Base-by-base conservation (phyloP, 352 stramenopile species). In the Phytophthora colocasiae region DNA sequence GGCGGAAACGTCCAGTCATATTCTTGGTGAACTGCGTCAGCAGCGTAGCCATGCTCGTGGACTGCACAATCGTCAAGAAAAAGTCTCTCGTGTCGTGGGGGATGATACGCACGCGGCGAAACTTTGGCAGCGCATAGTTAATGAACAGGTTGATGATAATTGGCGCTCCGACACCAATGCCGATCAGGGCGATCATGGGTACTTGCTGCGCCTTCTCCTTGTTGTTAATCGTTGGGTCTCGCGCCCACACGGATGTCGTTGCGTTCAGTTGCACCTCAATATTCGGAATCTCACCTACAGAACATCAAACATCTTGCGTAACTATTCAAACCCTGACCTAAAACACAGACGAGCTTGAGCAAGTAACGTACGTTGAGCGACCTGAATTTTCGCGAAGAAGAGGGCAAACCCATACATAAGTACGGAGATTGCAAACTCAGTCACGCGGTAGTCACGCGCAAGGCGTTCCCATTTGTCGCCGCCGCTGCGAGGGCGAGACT, bases 21-120 rank as follows among this genome's bases (percentile, higher is more conserved):
- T 88, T 90, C 72, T 95, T 95, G 24, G 80, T 83, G 49, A 95
- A 91, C 49, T 95, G 84, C 17, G 87, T 95, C 27, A 92, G 60
- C 27, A 92, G 40, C 36, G 77, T 75, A 22, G 75, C 71, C 62
- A 95, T 77, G 9, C 80, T 77, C 8, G 72, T 80, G 7, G 85
- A 90, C 59, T 85, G 76, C 38, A 89, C 59, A 5, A 95, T 66
- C 38, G 74, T 90, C 60, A 95, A 55, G 38, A 93, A 57, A 36
- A 95, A 92, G 63, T 95, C 87, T 8, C 87, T 83, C 48, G 85
- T 89, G 66, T 95, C 85, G 72, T 93, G 76, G n/a, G 70, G 66
- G 58, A 93, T 91, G 27, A 85, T 65, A 32, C 77, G 84, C 27
- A 87, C 65, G 32, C 61, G 52, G 39, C 79, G 82, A 55, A 85